Percentiles rank a stretch among this genome's conserved stretches.
Conservation (phyloP, 2,329 filamentous ascomycete genomes). For the Calonectria henricotiae region DNA sequence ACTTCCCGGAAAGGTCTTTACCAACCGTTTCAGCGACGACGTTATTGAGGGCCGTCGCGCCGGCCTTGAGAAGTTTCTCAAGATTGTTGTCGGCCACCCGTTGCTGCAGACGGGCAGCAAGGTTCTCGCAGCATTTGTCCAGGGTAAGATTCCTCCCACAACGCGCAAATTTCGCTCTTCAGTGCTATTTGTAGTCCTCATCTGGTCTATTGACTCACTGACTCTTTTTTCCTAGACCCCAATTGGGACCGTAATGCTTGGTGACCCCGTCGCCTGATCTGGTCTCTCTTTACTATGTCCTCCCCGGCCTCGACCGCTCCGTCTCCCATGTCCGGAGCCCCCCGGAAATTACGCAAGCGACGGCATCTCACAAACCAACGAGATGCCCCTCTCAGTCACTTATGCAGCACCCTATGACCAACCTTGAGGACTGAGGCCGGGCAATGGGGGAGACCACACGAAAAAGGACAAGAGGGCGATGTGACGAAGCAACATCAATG, state of each 20-base stretch:
- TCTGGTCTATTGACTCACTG: constrained; percentile 5
- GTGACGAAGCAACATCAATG: not conserved
- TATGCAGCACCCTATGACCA: constrained; percentile 29
- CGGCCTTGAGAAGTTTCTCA: constrained; percentile 94
- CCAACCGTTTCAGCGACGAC: constrained; percentile 97
- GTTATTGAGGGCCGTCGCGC: constrained; percentile 96
- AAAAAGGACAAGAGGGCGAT: constrained; percentile 1
- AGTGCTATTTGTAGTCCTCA: not conserved
- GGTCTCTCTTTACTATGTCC: constrained; percentile 45
- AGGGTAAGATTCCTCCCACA: constrained; percentile 73
- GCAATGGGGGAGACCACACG: not conserved
- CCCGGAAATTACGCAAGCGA: constrained; percentile 53
- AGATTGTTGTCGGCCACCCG: constrained; percentile 97
- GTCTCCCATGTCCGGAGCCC: constrained; percentile 38
- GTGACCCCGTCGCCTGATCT: constrained; percentile 66
- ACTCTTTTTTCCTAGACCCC: constrained; percentile 70
- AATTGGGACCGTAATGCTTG: constrained; percentile 95
- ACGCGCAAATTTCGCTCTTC: constrained; percentile 19
- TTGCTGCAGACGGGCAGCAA: constrained; percentile 98
- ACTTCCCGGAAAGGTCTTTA: constrained; percentile 96
- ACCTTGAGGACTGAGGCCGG: not conserved
- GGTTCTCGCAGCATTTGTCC: constrained; percentile 95
- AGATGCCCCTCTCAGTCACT: constrained; percentile 44
- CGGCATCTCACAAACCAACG: constrained; percentile 42
- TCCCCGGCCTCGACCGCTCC: constrained; percentile 42